Evolutionary conservation across 2,329 filamentous ascomycete genomes (phyloP).

Genomic region (Myriosclerotinia duriaeana): DNA sequence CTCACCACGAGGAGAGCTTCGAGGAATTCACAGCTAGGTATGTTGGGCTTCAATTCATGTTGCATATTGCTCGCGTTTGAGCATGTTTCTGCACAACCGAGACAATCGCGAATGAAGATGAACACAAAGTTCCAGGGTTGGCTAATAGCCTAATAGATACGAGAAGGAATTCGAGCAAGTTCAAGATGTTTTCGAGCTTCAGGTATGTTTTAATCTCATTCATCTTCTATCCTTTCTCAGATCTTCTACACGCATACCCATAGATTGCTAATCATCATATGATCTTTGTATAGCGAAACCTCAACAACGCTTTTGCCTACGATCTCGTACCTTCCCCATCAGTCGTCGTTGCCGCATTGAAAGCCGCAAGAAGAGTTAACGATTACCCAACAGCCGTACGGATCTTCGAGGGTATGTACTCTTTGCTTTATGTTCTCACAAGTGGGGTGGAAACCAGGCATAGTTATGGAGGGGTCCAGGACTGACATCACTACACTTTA

Average conservation of each 20-base stretch:
- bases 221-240: not conserved
- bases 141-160: constrained; percentile 63
- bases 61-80: constrained; percentile 27
- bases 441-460: constrained; percentile 79
- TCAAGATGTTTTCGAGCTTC: constrained; percentile 99
- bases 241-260: constrained; percentile 21
- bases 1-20: constrained; percentile 90
- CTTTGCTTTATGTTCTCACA: constrained; percentile 23
- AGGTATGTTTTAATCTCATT: constrained; percentile 60
- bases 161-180: constrained; percentile 99
- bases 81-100: constrained; percentile 32
- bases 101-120: constrained; percentile 27
- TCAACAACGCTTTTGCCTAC: constrained; percentile 99
- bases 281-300: constrained; percentile 65
- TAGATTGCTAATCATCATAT: constrained; percentile 35
- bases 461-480: constrained; percentile 92
- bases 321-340: constrained; percentile 95
- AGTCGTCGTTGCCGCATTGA: constrained; percentile 87
- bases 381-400: constrained; percentile 98
- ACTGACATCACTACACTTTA: constrained; percentile 44
- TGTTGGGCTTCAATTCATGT: constrained; percentile 37
- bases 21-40: constrained; percentile 99
- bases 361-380: constrained; percentile 92
- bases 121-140: constrained; percentile 45
- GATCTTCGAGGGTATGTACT: constrained; percentile 86